Evolutionary conservation across 176 grass and related monocot species (phyloP), one percentile per base, ranked within the genome.

Genomic region (Triticum monococcum): DNA sequence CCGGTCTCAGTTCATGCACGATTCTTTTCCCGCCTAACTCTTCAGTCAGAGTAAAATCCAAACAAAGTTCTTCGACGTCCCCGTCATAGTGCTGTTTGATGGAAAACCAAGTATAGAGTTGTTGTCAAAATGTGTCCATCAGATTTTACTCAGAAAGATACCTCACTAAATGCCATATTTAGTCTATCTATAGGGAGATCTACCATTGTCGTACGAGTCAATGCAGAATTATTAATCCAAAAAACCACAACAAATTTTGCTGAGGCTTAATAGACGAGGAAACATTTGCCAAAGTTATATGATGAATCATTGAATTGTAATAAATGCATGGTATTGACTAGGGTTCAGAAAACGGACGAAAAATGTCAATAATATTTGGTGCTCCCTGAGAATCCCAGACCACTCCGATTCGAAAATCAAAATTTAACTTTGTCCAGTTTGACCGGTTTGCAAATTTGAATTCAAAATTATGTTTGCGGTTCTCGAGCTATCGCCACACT

Each of bases 11-110:
- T 85, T 98, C 96, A 89, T 91, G 91, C 32, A 98, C 66, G 79
- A 96, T 89, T 91, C 89, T 91, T 90, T 83, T 96, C 68, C 93
- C 93, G 82, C 88, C 89, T 80, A 98, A 82, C 41, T 96, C 93
- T 88, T 98, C 96, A 68, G 90, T 96, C 70, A 92, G 76, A 64
- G 93, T 98, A 89, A 98, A 98, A 92, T 98, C 96, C 87, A 98
- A 92, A 91, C 77, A 95, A 56, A 98, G 88, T 73, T 98, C 93
- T 81, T 76, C 86, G 12, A 90, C 92, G 35, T 98, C 91, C 23
- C 96, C 96, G 24, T 98, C 96, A 88, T 86, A 98, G 88, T 96
- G 90, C 96, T 98, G 90, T 89, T 82, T 59, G 30, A 36, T 26
- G 59, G 13, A 81, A 94, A 43, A 80, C 13, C 35, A 35, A 62